Conservation (phyloP, 2,329 filamentous ascomycete species). For the Westerdykella aurantiaca region DNA sequence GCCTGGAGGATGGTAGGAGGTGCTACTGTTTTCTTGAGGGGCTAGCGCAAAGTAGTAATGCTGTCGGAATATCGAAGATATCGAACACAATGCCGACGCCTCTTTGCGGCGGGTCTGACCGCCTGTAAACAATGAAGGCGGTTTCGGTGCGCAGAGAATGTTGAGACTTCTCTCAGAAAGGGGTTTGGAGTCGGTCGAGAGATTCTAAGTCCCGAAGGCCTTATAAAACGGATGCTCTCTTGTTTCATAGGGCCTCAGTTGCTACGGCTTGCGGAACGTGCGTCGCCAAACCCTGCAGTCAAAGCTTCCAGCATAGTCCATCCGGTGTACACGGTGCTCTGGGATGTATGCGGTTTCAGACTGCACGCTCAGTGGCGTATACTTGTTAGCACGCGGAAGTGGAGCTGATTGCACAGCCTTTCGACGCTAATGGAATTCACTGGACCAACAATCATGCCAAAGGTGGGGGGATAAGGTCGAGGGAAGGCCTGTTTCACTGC, state of each 20-base stretch:
- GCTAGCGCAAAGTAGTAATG: too few species aligned
- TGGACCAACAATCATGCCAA: slow-evolving; percentile 16
- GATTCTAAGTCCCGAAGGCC: slow-evolving; percentile 3
- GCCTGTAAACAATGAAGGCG: too few species aligned
- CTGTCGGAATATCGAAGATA: too few species aligned
- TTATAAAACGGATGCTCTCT: slow-evolving; percentile 14
- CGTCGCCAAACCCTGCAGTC: slow-evolving; percentile 25
- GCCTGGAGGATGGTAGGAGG: slow-evolving; percentile 8
- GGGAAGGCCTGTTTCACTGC: slow-evolving; percentile 27
- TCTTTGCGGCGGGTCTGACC: too few species aligned
- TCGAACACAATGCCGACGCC: too few species aligned
- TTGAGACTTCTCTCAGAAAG: too few species aligned
- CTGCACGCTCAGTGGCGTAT: slow-evolving; percentile 14
- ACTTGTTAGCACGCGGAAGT: too few species aligned
- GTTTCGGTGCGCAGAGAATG: too few species aligned
- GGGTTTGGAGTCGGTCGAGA: too few species aligned
- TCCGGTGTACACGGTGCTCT: slow-evolving; percentile 26
- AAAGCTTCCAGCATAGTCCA: slow-evolving; percentile 24
- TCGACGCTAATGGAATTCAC: slow-evolving; percentile 12
- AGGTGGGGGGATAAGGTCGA: slow-evolving; percentile 27
- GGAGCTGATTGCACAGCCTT: too few species aligned
- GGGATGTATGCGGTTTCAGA: slow-evolving; percentile 17
- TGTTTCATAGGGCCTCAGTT: slow-evolving; percentile 16
- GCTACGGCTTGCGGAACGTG: slow-evolving; percentile 9
- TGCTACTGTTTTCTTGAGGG: not conserved